Conservation (phyloP, 129 eudicot genomes). For the Flaveria robusta region DNA sequence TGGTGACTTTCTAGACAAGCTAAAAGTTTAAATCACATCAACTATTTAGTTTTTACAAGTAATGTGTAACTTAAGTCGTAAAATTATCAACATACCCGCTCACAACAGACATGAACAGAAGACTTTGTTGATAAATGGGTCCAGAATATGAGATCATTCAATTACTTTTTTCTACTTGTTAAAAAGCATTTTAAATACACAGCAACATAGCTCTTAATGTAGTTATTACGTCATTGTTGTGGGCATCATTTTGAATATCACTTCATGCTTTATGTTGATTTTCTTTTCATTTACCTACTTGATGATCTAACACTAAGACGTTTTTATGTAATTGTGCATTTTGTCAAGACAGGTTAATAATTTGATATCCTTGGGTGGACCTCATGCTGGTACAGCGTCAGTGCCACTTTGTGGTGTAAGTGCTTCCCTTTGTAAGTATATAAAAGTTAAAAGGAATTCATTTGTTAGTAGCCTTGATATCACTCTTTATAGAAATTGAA, state of each 20-base stretch:
- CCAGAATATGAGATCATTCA: neutral
- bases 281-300: conserved; percentile 9
- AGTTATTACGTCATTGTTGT: neutral
- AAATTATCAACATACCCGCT: neutral
- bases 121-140: neutral
- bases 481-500: neutral
- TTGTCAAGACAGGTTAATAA: conserved; percentile 66
- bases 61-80: neutral
- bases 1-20: conserved; percentile 2
- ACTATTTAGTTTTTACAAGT: neutral
- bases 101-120: neutral
- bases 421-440: conserved; percentile 21
- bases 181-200: neutral
- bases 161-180: conserved; percentile 8
- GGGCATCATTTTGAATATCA: conserved; percentile 20
- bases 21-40: neutral
- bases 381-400: conserved; percentile 99
- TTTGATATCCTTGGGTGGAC: conserved; percentile 85
- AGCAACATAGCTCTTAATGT: neutral
- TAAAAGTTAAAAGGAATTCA: conserved; percentile 16
- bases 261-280: neutral
- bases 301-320: conserved; percentile 7
- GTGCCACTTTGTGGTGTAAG: conserved; percentile 99
- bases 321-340: neutral
- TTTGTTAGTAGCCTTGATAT: conserved; percentile 16